Evolutionary conservation across 129 eudicot genomes (phyloP), one percentile per base, ranked within the genome.

Genomic region (Chrysanthemum lavandulifolium): DNA sequence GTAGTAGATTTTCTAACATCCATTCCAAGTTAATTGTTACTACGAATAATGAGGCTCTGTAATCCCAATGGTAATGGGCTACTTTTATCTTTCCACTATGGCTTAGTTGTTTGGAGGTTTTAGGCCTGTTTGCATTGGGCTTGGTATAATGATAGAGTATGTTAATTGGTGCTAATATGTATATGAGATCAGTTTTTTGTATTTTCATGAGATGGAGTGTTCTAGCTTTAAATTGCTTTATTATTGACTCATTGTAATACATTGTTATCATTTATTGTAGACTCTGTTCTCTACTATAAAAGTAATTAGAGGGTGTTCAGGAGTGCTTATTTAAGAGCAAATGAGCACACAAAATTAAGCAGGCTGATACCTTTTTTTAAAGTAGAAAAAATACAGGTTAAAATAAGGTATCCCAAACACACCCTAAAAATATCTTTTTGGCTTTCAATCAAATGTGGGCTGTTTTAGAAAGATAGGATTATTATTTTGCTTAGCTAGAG

Each of bases 71-170:
- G 58, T 53, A 13, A 53, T 15, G 16, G 58, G 47, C 47, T 40
- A 40, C 47, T 40, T 40, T 40, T 40, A 40, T 40, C 7, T 14
- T 53, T 15, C n/a, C 58, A 53, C 1, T 15, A 53, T 53, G 58
- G 58, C 58, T 14, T 53, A 53, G 18, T 14, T 53, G 58, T 53
- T 13, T 53, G 58, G 58, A 53, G n/a, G 6, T 14, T 13, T 15
- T 60, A 21, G 76, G 55, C 40, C 60, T 36, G 11, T 49, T 9
- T 73, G 31, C 49, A 11, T 48, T 61, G 50, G 77, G 49, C 77
- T 61, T 61, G 51, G 76, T 29, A 62, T 14, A 73, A 64, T 40
- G 77, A 13, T 21, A 51, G 31, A 4, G 63, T 54, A 33, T 53
- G 64, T 69, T 70, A 23, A 62, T 45, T 13, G 50, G n/a, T 15